Evolutionary conservation across 2,329 filamentous ascomycete genomes (phyloP).

Genomic region (Ilyonectria robusta): DNA sequence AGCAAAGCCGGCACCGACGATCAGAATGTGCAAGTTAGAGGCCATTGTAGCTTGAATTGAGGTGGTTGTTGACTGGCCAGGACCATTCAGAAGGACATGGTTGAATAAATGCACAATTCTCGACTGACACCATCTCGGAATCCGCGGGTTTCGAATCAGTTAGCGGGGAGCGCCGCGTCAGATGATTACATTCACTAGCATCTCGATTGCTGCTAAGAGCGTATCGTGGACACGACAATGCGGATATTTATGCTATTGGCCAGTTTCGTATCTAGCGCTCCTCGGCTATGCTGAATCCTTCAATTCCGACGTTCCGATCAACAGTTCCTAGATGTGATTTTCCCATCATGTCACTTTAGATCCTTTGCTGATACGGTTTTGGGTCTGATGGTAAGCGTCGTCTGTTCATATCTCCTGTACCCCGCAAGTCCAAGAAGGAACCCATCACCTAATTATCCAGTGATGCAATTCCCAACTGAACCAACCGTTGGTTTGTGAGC

Average conservation of each 20-base stretch:
- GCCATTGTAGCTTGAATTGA: not conserved
- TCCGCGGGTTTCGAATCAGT: not conserved
- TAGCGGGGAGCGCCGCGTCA: conserved; percentile 1
- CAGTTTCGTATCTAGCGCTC: not conserved
- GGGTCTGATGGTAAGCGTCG: not conserved
- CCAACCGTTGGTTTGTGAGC: not conserved
- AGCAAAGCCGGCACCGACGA: conserved; percentile 23
- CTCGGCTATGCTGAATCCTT: not conserved
- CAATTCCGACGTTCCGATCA: conserved; percentile 6
- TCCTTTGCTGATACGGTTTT: not conserved
- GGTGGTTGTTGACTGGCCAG: not conserved
- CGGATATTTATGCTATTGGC: conserved; percentile 13
- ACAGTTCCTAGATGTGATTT: not conserved
- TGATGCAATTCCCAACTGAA: not conserved
- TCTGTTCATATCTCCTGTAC: not conserved
- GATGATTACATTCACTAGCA: not conserved
- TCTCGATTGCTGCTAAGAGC: not conserved
- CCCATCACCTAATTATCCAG: too few relatives aligned
- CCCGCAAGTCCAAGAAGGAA: not conserved
- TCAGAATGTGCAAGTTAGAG: conserved; percentile 5
- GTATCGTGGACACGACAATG: not conserved
- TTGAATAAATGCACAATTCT: not conserved
- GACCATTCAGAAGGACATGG: not conserved
- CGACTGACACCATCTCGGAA: not conserved
- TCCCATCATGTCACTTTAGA: not conserved